Evolutionary conservation across 768 basidiomycete genomes (phyloP), one percentile per base, ranked within the genome.

Genomic region (Podaxis pistillaris): DNA sequence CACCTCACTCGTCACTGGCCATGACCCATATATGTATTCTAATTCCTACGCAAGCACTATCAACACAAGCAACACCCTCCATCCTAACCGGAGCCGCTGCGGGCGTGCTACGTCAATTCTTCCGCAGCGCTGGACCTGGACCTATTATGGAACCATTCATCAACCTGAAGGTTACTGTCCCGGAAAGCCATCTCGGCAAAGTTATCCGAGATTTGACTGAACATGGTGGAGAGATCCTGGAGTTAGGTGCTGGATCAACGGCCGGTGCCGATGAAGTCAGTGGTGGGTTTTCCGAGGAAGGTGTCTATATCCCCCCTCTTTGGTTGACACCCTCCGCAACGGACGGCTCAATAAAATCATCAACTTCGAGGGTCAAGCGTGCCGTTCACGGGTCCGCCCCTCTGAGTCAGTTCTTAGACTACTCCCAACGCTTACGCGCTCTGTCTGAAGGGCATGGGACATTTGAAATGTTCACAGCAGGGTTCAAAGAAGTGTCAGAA

Each of bases 131-230:
- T 3, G 89, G 89, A 9, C 80, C 85, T 68, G 93, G 93, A 1
- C 80, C 89, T 2, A 73, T 95, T 47, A 80, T 93, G 72, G 93
- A 95, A 69, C 93, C 94, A 9, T 94, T 85, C 66, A 81, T 92
- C 26, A 75, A 76, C 33, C 76, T 93, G 65, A 92, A 87, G 66
- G 80, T 92, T 51, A 83, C 83, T 15, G 85, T 92, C 6, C 78
- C 79, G 26, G 88, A 89, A 65, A 84, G 87, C 63, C 79, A 79
- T 62, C 76, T 94, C 2, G 92, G 93, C 24, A 90, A 86, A 68
- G 86, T 91, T 22, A 84, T 93, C 51, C 91, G 88, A 68, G 93
- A 95, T 68, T 75, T 95, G n/a, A 90, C 89, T 9, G 92, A 94
- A 70, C 83, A 88, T 63, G 85, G 86, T 1, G 92, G 90, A n/a